Evolutionary conservation across 495 filamentous ascomycete genomes (phyloP).

Genomic region (Bacidia gigantensis): DNA sequence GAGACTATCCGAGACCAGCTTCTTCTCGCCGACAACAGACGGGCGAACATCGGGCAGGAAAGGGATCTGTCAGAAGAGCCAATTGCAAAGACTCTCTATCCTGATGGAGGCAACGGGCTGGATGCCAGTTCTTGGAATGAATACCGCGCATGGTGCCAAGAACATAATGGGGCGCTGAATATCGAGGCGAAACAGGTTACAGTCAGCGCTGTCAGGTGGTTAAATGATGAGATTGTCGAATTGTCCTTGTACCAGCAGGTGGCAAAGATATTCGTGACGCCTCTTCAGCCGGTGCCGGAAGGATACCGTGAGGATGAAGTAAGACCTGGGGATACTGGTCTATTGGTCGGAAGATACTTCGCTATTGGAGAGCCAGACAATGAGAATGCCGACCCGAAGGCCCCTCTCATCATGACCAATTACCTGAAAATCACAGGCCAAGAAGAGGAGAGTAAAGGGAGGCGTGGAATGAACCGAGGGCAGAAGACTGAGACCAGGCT

Average conservation of each 20-base stretch:
- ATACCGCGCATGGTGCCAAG: constrained; percentile 14
- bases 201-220: constrained; percentile 14
- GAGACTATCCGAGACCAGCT: constrained; percentile 14
- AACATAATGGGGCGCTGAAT: constrained; percentile 8
- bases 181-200: constrained; percentile 17
- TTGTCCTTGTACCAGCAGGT: constrained; percentile 14
- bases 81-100: constrained; percentile 17
- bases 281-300: constrained; percentile 17
- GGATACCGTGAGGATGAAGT: constrained; percentile 10
- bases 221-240: constrained; percentile 15
- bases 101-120: constrained; percentile 3
- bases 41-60: constrained; percentile 13
- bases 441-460: constrained; percentile 5
- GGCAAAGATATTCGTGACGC: constrained; percentile 16
- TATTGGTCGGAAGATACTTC: constrained; percentile 12
- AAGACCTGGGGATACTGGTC: constrained; percentile 8
- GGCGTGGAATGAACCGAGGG: constrained; percentile 11
- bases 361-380: constrained; percentile 5
- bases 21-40: constrained; percentile 11
- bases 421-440: constrained; percentile 9
- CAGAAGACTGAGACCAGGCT: not conserved
- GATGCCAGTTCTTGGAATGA: constrained; percentile 16
- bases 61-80: constrained; percentile 20
- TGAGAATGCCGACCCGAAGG: not conserved
- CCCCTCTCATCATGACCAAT: constrained; percentile 9